These are phyloP conservation scores for Salix purpurea DNA, from an alignment of 345 rosid genomes.

Conservation along the genomic window DNA sequence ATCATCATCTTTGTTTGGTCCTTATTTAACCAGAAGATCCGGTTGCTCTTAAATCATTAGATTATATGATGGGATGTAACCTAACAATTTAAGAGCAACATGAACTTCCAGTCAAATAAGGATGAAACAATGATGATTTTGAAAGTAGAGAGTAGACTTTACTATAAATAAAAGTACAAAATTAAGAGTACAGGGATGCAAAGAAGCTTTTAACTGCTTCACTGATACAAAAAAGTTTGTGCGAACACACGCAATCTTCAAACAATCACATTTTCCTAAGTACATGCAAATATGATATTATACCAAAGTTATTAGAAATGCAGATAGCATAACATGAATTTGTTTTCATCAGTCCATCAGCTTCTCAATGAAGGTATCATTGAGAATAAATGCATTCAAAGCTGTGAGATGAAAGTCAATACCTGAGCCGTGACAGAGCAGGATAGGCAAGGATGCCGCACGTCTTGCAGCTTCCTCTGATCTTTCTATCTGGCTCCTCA, in stretches of 20 bases:
- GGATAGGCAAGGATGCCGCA: conserved; percentile 55
- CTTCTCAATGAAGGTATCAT: not conserved
- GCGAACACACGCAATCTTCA: not conserved
- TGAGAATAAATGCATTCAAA: not conserved
- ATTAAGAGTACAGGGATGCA: too few species aligned
- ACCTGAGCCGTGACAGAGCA: conserved; percentile 60
- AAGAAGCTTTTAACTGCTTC: not conserved
- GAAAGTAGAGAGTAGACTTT: too few species aligned
- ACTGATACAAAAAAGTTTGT: not conserved
- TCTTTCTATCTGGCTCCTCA: conserved; percentile 50
- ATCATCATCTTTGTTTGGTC: too few species aligned
- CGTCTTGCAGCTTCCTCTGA: conserved; percentile 48
- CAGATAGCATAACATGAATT: not conserved
- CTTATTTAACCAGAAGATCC: too few species aligned
- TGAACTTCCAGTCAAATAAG: too few species aligned
- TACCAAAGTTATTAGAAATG: not conserved
- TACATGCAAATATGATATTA: not conserved
- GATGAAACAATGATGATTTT: too few species aligned
- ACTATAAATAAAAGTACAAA: too few species aligned
- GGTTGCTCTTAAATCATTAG: too few species aligned
- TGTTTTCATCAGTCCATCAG: not conserved
- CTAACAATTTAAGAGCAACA: too few species aligned
- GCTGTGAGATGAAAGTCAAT: conserved; percentile 5
- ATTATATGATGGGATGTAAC: too few species aligned
- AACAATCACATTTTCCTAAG: not conserved